Conservation (phyloP, 345 rosid species). For the Lumnitzera littorea region DNA sequence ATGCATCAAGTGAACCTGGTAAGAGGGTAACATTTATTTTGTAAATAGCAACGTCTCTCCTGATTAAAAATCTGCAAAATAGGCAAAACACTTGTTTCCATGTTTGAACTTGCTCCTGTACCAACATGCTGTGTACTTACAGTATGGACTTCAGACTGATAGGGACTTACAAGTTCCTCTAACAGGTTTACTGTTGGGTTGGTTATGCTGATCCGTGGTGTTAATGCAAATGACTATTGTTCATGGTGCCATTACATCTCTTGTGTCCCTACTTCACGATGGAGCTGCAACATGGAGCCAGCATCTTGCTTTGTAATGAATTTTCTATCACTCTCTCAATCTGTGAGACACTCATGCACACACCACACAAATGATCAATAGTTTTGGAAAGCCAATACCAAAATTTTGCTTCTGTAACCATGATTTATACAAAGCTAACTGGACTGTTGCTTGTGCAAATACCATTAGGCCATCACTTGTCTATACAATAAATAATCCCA, state of each 20-base stretch:
- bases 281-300: slow-evolving; percentile 75
- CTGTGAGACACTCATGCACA: not conserved
- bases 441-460: too few species aligned
- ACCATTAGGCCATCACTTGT: too few species aligned
- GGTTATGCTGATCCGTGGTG: slow-evolving; percentile 63
- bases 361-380: not conserved
- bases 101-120: too few species aligned
- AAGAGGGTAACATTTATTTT: too few species aligned
- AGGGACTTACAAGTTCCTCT: not conserved
- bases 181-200: slow-evolving; percentile 58
- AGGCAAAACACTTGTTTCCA: too few species aligned
- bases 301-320: slow-evolving; percentile 56
- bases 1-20: too few species aligned
- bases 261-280: slow-evolving; percentile 76
- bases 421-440: not conserved
- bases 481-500: too few species aligned
- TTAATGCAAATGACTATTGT: slow-evolving; percentile 77
- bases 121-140: too few species aligned
- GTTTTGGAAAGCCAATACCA: not conserved
- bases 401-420: not conserved
- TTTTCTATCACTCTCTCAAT: slow-evolving; percentile 4
- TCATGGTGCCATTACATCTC: slow-evolving; percentile 96
- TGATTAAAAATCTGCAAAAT: too few species aligned
- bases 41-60: too few species aligned
- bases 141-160: too few species aligned